Percentiles rank a stretch among this genome's conserved stretches.
Conservation (phyloP, 805 yeast species). For the Maudiozyma pseudohumilis region DNA sequence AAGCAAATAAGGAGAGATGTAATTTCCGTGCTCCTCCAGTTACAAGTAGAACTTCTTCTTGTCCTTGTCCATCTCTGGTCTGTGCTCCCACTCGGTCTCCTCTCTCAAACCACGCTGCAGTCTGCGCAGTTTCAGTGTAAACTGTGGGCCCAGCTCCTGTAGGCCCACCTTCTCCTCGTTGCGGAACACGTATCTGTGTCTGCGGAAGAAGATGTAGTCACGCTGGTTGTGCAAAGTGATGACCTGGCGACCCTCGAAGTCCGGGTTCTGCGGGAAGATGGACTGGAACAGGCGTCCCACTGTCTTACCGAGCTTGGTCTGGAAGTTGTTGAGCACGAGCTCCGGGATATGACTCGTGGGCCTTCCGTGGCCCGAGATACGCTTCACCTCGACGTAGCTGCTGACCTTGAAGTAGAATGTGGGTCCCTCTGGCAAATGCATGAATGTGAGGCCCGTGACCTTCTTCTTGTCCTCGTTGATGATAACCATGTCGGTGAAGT, state of each 20-base stretch:
- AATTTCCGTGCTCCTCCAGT: too few relatives aligned
- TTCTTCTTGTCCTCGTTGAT: conserved; percentile 89
- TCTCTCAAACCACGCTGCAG: conserved; percentile 86
- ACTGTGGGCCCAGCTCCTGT: conserved; percentile 95
- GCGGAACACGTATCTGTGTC: conserved; percentile 84
- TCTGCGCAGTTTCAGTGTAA: conserved; percentile 79
- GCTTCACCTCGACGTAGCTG: conserved; percentile 64
- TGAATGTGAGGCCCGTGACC: conserved; percentile 85
- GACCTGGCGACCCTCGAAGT: conserved; percentile 90
- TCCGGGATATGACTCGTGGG: conserved; percentile 91
- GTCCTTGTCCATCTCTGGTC: conserved; percentile 93
- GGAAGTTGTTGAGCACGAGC: conserved; percentile 81
- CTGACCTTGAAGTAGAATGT: conserved; percentile 83
- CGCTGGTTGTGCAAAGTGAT: conserved; percentile 93
- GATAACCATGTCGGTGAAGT: conserved; percentile 77
- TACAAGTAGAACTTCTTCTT: conserved; percentile 83
- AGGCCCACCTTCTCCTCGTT: conserved; percentile 89
- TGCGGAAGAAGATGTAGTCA: conserved; percentile 88
- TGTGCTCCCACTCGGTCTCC: conserved; percentile 93
- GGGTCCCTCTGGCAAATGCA: conserved; percentile 93
- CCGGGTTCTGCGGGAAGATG: conserved; percentile 86
- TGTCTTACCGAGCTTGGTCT: conserved; percentile 85
- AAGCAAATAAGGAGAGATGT: neutral
- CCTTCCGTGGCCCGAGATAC: conserved; percentile 79
- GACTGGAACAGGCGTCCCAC: conserved; percentile 89